These are phyloP conservation scores for Fusarium subglutinans DNA, from an alignment of 2,329 filamentous ascomycete species.

Conservation along the genomic window DNA sequence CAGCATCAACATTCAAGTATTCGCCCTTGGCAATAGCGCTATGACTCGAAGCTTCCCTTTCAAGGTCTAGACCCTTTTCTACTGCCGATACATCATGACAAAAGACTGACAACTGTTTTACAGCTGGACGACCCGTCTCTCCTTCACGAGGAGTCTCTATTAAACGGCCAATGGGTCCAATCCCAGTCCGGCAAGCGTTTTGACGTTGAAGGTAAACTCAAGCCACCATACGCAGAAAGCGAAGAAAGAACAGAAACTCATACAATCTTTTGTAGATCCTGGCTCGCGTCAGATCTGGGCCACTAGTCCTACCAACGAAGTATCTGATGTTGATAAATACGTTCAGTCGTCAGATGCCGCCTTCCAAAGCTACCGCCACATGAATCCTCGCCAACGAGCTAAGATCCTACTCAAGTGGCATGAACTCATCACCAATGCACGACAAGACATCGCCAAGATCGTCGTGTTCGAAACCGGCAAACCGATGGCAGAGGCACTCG, in stretches of 20 bases:
- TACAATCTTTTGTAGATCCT: not conserved
- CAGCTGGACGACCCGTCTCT: not conserved
- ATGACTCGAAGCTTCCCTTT: not conserved
- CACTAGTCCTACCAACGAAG: not conserved
- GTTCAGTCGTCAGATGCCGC: constrained; percentile 44
- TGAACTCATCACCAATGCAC: constrained; percentile 45
- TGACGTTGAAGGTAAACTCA: not conserved
- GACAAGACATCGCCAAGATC: constrained; percentile 52
- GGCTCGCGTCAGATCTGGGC: not conserved
- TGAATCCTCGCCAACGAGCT: constrained; percentile 46
- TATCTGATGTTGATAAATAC: constrained; percentile 43
- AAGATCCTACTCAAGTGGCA: constrained; percentile 50
- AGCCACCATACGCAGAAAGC: rapidly evolving
- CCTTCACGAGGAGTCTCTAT: not conserved
- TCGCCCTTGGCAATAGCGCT: not conserved
- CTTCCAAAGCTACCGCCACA: constrained; percentile 51
- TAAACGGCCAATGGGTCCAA: not conserved
- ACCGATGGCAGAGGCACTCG: constrained; percentile 62
- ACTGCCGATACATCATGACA: rapidly evolving
- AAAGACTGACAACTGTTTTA: not conserved
- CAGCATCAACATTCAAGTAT: no score
- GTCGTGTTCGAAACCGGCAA: constrained; percentile 64
- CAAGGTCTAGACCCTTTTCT: not conserved
- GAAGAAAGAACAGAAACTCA: not conserved
- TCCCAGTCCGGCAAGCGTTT: not conserved